A percentile compares a stretch with the other conserved stretches of the same genome.
Conservation (phyloP, 1,139 yeast genomes). For the Casaregolazyma lundiana region DNA sequence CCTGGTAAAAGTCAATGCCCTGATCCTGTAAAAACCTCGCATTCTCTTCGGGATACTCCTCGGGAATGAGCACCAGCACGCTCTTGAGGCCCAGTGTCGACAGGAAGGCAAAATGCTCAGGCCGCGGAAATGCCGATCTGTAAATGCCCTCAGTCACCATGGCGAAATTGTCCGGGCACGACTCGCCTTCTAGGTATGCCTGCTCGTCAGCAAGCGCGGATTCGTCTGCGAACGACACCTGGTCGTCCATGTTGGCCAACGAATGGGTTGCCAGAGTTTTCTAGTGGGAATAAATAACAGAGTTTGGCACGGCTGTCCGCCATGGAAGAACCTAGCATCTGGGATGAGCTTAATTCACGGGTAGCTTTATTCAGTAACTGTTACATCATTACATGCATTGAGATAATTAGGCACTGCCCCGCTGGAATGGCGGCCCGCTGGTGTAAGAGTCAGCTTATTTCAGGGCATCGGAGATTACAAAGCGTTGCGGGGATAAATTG, state of each 20-base stretch:
- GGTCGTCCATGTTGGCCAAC: background rate
- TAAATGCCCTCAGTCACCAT: slow-evolving; percentile 76
- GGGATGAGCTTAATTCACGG: no score
- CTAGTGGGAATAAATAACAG: no score
- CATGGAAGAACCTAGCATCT: no score
- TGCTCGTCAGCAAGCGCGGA: background rate
- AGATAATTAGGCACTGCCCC: no score
- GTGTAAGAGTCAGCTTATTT: no score
- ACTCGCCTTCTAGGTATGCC: slow-evolving; percentile 4
- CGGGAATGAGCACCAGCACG: slow-evolving; percentile 81
- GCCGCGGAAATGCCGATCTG: slow-evolving; percentile 84
- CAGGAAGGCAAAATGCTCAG: slow-evolving; percentile 72
- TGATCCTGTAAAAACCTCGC: slow-evolving; percentile 55
- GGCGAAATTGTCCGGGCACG: slow-evolving; percentile 81
- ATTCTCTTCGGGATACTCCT: slow-evolving; percentile 81
- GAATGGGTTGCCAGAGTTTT: background rate
- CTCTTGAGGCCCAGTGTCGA: slow-evolving; percentile 60
- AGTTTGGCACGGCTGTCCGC: no score
- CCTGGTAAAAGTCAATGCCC: slow-evolving; percentile 68
- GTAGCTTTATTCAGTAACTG: no score
- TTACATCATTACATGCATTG: no score
- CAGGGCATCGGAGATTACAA: no score
- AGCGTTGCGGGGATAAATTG: no score
- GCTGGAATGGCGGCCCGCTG: no score
- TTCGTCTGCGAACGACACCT: background rate